Evolutionary conservation across 2,329 filamentous ascomycete genomes (phyloP).

Genomic region (Neurospora sp.): DNA sequence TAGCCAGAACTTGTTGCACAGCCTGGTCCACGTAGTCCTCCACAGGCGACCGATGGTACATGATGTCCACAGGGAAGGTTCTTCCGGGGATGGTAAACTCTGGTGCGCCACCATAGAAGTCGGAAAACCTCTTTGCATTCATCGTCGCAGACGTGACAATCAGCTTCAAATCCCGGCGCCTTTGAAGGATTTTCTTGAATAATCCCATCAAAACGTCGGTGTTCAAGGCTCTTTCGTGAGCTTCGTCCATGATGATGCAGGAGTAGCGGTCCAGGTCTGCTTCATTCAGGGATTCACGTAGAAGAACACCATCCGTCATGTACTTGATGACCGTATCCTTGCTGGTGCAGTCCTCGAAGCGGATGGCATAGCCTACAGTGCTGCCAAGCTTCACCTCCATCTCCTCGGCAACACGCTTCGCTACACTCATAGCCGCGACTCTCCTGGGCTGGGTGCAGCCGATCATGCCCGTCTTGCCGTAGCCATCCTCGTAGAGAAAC

Average conservation of each 20-base stretch:
- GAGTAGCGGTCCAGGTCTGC: slow-evolving; percentile 91
- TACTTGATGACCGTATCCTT: slow-evolving; percentile 96
- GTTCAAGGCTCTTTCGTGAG: slow-evolving; percentile 91
- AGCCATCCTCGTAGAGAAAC: slow-evolving; percentile 92
- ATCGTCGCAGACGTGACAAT: slow-evolving; percentile 98
- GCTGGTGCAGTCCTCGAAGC: slow-evolving; percentile 96
- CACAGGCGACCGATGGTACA: slow-evolving; percentile 88
- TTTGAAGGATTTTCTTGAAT: slow-evolving; percentile 91
- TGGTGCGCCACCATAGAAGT: slow-evolving; percentile 91
- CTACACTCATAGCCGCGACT: slow-evolving; percentile 98
- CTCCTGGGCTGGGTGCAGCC: slow-evolving; percentile 93
- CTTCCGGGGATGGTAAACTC: slow-evolving; percentile 94
- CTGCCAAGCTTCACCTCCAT: slow-evolving; percentile 90
- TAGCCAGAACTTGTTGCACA: slow-evolving; percentile 89
- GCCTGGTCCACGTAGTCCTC: slow-evolving; percentile 97
- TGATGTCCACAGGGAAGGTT: slow-evolving; percentile 93
- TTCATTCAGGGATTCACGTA: slow-evolving; percentile 88
- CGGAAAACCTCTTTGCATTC: slow-evolving; percentile 92
- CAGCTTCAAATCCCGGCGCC: slow-evolving; percentile 82
- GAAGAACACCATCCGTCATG: slow-evolving; percentile 94
- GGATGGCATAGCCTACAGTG: slow-evolving; percentile 90
- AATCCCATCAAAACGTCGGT: slow-evolving; percentile 96
- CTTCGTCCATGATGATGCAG: slow-evolving; percentile 99
- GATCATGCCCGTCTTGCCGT: slow-evolving; percentile 78
- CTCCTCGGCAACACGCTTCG: slow-evolving; percentile 94